A percentile compares a stretch with the other conserved stretches of the same genome.
phyloP scores from a whole-genome alignment of 1,284 basidiomycete species.

The Coniophora puteana region DNA sequence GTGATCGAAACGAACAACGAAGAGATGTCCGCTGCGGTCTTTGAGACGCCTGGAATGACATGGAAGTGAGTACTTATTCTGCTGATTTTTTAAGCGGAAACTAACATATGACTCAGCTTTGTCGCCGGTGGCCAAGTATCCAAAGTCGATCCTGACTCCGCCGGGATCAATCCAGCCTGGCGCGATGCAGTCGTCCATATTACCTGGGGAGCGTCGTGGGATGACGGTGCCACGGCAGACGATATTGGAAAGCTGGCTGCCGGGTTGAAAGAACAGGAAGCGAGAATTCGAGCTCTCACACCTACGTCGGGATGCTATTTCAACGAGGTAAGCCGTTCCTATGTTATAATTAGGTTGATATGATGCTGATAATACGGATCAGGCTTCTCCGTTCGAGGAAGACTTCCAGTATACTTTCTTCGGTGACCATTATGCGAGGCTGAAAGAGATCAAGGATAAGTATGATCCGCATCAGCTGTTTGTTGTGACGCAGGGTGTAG shows the following conservation, averaged over 20 bases:
- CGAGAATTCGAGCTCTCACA: constrained; percentile 15
- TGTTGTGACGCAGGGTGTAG: constrained; percentile 37
- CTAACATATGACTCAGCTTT: too few species aligned
- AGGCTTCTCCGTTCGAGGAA: constrained; percentile 35
- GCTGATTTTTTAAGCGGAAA: too few species aligned
- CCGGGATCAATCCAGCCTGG: constrained; percentile 38
- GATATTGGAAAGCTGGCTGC: constrained; percentile 22
- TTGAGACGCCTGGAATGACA: not conserved
- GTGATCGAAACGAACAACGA: constrained; percentile 22
- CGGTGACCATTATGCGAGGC: constrained; percentile 33
- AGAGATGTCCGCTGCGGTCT: too few species aligned
- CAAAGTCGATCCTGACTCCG: constrained; percentile 29
- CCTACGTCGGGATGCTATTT: constrained; percentile 32
- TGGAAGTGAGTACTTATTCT: too few species aligned
- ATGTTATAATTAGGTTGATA: not conserved
- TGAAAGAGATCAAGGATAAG: constrained; percentile 35
- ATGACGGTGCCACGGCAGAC: constrained; percentile 22
- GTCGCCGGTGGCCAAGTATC: constrained; percentile 35
- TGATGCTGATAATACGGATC: not conserved
- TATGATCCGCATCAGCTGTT: constrained; percentile 41
- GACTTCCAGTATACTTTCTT: constrained; percentile 36
- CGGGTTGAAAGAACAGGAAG: constrained; percentile 21
- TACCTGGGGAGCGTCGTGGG: constrained; percentile 25
- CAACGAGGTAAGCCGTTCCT: constrained; percentile 40
- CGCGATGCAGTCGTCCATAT: constrained; percentile 30